These are phyloP conservation scores for Ustanciosporium gigantosporum DNA, from an alignment of 1,284 basidiomycete genomes.

Conservation along the genomic window DNA sequence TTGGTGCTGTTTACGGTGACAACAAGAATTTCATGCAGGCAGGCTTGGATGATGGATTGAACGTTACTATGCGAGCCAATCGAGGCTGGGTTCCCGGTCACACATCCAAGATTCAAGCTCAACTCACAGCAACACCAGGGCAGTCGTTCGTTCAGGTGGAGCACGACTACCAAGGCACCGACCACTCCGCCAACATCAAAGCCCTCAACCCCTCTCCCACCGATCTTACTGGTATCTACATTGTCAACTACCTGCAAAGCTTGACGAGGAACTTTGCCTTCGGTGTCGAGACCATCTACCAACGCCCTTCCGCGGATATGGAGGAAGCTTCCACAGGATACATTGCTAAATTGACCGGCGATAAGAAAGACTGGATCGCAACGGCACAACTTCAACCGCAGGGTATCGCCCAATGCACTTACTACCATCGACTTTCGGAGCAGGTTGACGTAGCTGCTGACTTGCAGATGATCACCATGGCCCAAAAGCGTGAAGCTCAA, in stretches of 20 bases:
- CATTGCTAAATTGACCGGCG: conserved; percentile 72
- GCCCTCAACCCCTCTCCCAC: conserved; percentile 87
- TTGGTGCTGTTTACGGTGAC: conserved; percentile 89
- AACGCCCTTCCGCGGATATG: conserved; percentile 67
- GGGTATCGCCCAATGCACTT: conserved; percentile 86
- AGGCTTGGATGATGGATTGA: conserved; percentile 87
- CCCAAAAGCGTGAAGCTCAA: conserved; percentile 79
- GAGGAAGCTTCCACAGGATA: conserved; percentile 78
- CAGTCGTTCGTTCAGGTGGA: conserved; percentile 73
- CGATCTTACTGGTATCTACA: conserved; percentile 88
- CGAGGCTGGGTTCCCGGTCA: conserved; percentile 80
- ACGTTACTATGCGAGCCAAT: conserved; percentile 85
- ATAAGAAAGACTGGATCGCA: conserved; percentile 68
- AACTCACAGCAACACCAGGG: conserved; percentile 67
- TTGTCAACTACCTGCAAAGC: conserved; percentile 94
- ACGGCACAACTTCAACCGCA: conserved; percentile 82
- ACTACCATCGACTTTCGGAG: conserved; percentile 93
- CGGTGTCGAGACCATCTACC: conserved; percentile 86
- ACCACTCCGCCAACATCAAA: conserved; percentile 86
- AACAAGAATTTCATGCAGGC: conserved; percentile 84
- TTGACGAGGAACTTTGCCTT: conserved; percentile 86
- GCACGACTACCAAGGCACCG: conserved; percentile 88
- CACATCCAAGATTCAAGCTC: conserved; percentile 85
- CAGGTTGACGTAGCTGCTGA: conserved; percentile 99
- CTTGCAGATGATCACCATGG: conserved; percentile 72